A percentile compares a stretch with the other conserved stretches of the same genome.
These are phyloP conservation scores for Bolboschoenus planiculmis DNA, from an alignment of 176 grass and related monocot species.

Conservation along the genomic window DNA sequence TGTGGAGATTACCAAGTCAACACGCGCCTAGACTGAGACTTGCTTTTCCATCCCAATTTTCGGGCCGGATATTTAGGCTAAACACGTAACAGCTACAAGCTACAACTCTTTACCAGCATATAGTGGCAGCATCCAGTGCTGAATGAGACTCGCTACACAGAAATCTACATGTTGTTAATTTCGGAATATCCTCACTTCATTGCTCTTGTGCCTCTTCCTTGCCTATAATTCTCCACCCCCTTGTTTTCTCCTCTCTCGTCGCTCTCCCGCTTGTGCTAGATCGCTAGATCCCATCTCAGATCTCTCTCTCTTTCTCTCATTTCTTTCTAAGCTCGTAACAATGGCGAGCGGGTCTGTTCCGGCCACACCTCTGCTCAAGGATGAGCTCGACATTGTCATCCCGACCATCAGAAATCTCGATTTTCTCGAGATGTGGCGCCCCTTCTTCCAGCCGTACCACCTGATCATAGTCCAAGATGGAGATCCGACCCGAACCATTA, in stretches of 20 bases:
- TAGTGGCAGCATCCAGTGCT: neutral
- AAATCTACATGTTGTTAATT: no score
- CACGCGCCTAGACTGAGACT: neutral
- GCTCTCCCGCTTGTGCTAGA: neutral
- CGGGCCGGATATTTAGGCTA: neutral
- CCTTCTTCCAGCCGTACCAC: slow-evolving; percentile 93
- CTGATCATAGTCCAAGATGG: slow-evolving; percentile 98
- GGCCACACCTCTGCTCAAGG: slow-evolving; percentile 51
- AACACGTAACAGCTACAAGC: neutral
- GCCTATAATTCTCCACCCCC: neutral
- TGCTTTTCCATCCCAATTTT: neutral
- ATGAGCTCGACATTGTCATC: slow-evolving; percentile 97
- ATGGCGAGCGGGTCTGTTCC: slow-evolving; percentile 36
- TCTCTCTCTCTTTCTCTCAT: neutral
- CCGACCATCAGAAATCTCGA: slow-evolving; percentile 91
- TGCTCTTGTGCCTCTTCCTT: neutral
- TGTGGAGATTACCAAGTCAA: neutral
- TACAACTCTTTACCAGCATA: neutral
- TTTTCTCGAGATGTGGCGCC: slow-evolving; percentile 96
- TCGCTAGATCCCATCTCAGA: slow-evolving; percentile 11
- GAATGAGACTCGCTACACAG: neutral
- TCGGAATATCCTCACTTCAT: neutral
- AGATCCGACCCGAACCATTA: slow-evolving; percentile 55
- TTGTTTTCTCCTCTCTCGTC: neutral
- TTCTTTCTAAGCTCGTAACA: neutral